These are phyloP conservation scores for Lactarius akahatsu DNA, from an alignment of 768 basidiomycete species.

Conservation along the genomic window DNA sequence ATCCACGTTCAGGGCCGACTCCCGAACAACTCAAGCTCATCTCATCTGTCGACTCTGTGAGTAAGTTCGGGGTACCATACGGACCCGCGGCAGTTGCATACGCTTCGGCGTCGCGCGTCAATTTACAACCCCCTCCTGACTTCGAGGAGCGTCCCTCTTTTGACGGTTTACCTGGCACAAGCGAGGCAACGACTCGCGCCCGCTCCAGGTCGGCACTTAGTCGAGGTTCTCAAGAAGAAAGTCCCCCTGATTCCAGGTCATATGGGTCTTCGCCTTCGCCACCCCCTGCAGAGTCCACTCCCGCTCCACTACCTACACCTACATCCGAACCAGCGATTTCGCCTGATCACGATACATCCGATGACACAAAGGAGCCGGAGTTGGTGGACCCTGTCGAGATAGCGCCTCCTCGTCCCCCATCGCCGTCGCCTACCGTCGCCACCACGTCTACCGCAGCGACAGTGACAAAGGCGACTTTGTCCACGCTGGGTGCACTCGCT, in stretches of 20 bases:
- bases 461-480: conserved; percentile 5
- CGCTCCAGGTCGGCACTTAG: conserved; percentile 16
- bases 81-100: conserved; percentile 71
- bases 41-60: conserved; percentile 62
- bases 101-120: conserved; percentile 48
- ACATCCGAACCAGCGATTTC: not conserved
- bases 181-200: not conserved
- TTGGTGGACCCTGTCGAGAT: not conserved
- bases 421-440: conserved; percentile 20
- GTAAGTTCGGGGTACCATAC: conserved; percentile 73
- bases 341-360: not conserved
- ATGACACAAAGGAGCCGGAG: conserved; percentile 1
- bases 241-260: not conserved
- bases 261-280: not conserved
- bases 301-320: not conserved
- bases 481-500: not conserved
- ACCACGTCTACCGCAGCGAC: conserved; percentile 13
- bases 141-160: conserved; percentile 41
- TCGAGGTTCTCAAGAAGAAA: conserved; percentile 6
- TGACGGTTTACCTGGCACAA: conserved; percentile 22
- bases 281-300: not conserved
- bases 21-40: conserved; percentile 67
- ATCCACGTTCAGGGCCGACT: conserved; percentile 61
- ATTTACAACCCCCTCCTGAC: conserved; percentile 48
- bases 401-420: not conserved